Conservation (phyloP, 768 basidiomycete genomes). For the Lactarius vividus region DNA sequence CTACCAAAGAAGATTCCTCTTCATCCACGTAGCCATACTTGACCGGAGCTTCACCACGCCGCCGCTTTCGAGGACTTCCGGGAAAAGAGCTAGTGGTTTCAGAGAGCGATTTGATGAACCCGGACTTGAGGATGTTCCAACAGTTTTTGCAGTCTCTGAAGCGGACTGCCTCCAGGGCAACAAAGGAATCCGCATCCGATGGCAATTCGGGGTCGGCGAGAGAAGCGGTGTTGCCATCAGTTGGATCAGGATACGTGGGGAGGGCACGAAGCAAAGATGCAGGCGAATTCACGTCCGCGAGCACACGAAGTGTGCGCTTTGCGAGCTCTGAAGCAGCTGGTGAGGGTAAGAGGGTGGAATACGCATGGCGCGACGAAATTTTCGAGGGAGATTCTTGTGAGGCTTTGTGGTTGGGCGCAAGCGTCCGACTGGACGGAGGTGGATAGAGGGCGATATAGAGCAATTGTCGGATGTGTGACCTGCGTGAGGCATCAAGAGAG, state of each 20-base stretch:
- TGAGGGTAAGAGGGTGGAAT: conserved; percentile 24
- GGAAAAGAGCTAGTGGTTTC: conserved; percentile 6
- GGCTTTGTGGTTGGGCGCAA: conserved; percentile 2
- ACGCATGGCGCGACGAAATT: conserved; percentile 22
- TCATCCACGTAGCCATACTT: conserved; percentile 33
- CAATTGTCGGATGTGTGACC: conserved; percentile 28
- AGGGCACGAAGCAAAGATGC: conserved; percentile 25
- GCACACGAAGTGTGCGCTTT: conserved; percentile 22
- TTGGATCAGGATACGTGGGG: conserved; percentile 26
- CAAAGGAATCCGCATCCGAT: conserved; percentile 23
- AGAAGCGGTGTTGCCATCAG: not conserved
- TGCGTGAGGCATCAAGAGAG: not conserved
- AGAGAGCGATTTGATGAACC: conserved; percentile 17
- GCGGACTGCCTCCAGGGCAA: conserved; percentile 25
- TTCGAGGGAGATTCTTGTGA: conserved; percentile 26
- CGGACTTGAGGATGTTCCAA: conserved; percentile 28
- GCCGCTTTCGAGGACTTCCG: conserved; percentile 28
- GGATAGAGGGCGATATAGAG: conserved; percentile 30
- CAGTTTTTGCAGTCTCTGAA: conserved; percentile 29
- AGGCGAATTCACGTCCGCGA: conserved; percentile 26
- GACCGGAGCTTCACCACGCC: conserved; percentile 32
- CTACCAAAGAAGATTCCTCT: conserved; percentile 34
- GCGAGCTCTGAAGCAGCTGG: conserved; percentile 18
- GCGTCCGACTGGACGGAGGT: conserved; percentile 7
- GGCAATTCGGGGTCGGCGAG: conserved; percentile 3